Evolutionary conservation across 768 basidiomycete species (phyloP), one percentile per base, ranked within the genome.

Genomic region (Cystoderma amianthinum): DNA sequence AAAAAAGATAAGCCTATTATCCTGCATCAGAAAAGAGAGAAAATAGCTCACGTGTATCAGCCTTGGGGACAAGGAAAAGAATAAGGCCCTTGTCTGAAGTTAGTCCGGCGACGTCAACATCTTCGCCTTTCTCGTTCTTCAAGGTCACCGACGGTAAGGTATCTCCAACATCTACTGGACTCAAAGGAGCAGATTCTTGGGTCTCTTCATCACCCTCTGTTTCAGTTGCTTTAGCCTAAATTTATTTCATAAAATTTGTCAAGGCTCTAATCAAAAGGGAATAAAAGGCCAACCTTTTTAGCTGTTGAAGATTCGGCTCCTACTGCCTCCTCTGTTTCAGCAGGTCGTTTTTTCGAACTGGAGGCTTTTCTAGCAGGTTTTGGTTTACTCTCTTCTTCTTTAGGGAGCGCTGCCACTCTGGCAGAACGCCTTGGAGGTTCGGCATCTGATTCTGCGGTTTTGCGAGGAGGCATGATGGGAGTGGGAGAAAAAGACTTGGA

Each of bases 41-140:
- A 18, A 12, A 24, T 7, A 32, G 60, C 83, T 49, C 51, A 91
- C 84, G 80, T 15, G 87, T 91, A 64, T 90, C 87, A 32, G 85
- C 89, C 62, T 82, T 92, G 44, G 85, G 89, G 2, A 91, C 78
- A 3, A 87, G 64, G 67, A 91, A 93, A 44, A 97, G 59, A 22
- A 97, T 75, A 6, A 86, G 74, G 1, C 93, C 89, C 47, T 78
- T 69, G 50, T 91, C 82, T 20, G 67, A 66, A 2, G 80, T 69
- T 30, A 94, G 63, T 3, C 66, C 70, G 19, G 72, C 63, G 5
- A 89, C 69, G 44, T 89, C 76, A 18, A 91, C 63, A 41, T 92
- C 87, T 44, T 86, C 80, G 33, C 71, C 86, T 58, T 86, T 79
- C 64, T 96, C 88, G 58, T 91, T 89, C 65, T 91, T 83, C 45